Evolutionary conservation across 2,329 filamentous ascomycete species (phyloP).

Genomic region (Pestalotiopsis sp.): DNA sequence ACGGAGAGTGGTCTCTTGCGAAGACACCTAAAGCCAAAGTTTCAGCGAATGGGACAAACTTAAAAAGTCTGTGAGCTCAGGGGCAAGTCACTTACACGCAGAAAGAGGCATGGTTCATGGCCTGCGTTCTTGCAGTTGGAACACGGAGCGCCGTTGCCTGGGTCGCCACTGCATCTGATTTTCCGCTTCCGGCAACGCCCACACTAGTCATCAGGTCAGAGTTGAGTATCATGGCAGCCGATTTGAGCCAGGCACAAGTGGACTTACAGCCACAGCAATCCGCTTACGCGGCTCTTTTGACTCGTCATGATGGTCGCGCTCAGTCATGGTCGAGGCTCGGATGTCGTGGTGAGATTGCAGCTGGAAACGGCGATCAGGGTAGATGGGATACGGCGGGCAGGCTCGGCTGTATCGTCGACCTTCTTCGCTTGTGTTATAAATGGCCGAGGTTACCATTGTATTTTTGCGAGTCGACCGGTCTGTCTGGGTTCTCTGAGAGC

Average conservation of each 20-base stretch:
- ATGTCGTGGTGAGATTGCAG: slow-evolving; percentile 40
- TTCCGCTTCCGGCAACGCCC: slow-evolving; percentile 89
- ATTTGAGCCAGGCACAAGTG: not conserved
- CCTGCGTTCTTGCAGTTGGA: slow-evolving; percentile 80
- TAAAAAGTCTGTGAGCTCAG: not conserved
- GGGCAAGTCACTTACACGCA: slow-evolving; percentile 63
- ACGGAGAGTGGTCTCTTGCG: slow-evolving; percentile 38
- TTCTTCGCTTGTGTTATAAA: slow-evolving; percentile 38
- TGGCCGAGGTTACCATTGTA: slow-evolving; percentile 46
- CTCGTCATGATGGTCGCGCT: slow-evolving; percentile 42
- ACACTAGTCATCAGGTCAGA: slow-evolving; percentile 60
- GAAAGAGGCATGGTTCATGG: slow-evolving; percentile 73
- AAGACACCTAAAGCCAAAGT: slow-evolving; percentile 35
- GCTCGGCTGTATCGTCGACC: slow-evolving; percentile 43
- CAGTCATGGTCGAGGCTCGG: slow-evolving; percentile 42
- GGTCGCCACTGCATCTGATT: slow-evolving; percentile 90
- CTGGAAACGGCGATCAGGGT: slow-evolving; percentile 40
- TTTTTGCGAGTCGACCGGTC: slow-evolving; percentile 19
- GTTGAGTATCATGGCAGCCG: not conserved
- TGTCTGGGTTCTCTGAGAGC: not conserved
- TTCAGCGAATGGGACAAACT: not conserved
- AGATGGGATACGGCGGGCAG: slow-evolving; percentile 40
- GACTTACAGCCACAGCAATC: slow-evolving; percentile 61
- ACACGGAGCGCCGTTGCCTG: slow-evolving; percentile 76
- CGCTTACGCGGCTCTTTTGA: slow-evolving; percentile 55